Evolutionary conservation across 352 stramenopile species (phyloP), one percentile per base, ranked within the genome.

Genomic region (Phytophthora tentaculata): DNA sequence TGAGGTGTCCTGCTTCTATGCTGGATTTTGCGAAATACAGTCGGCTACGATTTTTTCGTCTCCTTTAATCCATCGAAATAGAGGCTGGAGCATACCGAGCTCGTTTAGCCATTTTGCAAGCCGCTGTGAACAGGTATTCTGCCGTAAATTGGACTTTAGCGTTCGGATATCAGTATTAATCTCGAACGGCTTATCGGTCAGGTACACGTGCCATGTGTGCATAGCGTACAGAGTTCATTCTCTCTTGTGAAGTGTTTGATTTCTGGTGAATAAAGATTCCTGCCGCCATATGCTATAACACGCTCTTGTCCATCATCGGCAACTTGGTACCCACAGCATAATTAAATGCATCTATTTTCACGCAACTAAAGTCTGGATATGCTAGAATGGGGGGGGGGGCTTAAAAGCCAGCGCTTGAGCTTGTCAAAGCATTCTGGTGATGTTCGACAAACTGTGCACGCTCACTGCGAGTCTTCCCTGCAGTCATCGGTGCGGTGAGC

Each of bases 191-290:
- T 54, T 53, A 28, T 61, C 17, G 8, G 53, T 45, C 0, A 61
- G 10, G 50, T 61, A 61, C 0, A 53, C 39, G 0, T 44, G 2
- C 39, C 24, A 61, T 1, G 13, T 4, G 0, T n/a, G 41, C 55
- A 53, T 45, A 0, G 41, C 39, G 19, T 43, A 43, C 0, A 63
- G 19, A 61, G 51, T 8, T 67, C 60, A 2, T 61, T 67, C 29
- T 61, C 60, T 1, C 20, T 24, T 2, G 60, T 61, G 0, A 51
- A 29, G 13, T 61, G 61, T 8, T 39, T 67, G 1, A 44, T 9
- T 9, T 56, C 50, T 1, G 60, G 50, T 19, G 10, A 1, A 0
- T 2, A 23, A 0, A 67, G 41, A 4, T 67, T 61, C 2, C 43
- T 9, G 4, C 19, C 50, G 22, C 41, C 50, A 4, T 49, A 67